Evolutionary conservation across 345 rosid species (phyloP), one percentile per base, ranked within the genome.

Genomic region (Sisymbrium irio): DNA sequence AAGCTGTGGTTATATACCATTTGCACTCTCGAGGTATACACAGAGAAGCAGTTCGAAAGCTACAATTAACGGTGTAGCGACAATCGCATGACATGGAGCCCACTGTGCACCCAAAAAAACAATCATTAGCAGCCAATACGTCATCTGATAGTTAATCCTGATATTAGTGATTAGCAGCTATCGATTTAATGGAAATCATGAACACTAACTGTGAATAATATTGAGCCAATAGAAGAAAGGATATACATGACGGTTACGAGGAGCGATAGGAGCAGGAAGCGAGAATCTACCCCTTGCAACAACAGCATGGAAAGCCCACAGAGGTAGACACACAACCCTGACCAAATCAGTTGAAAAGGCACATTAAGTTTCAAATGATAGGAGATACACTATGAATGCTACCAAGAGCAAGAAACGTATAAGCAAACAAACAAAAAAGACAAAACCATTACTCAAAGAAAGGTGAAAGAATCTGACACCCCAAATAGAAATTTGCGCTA

Each of bases 71-170:
- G 99, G 99, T 73, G 89, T 86, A 3, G 99, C 96, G 4, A 89
- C 94, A 73, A 95, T 62, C 55, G 99, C 88, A 83, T 95, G 99
- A 84, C 99, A 95, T 11, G 99, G 99, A 58, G 99, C 98, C 99
- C 99, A 95, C 99, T 95, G 89, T 85, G 73, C 74, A 83, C 66
- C 19, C 63, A 82, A 76, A 68, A 36, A 53, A 28, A 5, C 6
- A 77, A 77, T 42, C 60, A 80, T 39, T 19, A 27, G 51, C 33
- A n/a, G 65, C 40, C 61, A 67, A 60, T 37, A 50, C 13, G 32
- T 62, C 67, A 50, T 58, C 30, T 44, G 45, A 56, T 41, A 11
- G 56, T 33, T 73, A 5, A 51, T 32, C 45, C 10, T 46, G 9
- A 58, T 14, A 49, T 37, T 25, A 60, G 59, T 46, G 18, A 46